Evolutionary conservation across 164 flowering plant genomes (phyloP).

Genomic region (Aristolochia contorta): DNA sequence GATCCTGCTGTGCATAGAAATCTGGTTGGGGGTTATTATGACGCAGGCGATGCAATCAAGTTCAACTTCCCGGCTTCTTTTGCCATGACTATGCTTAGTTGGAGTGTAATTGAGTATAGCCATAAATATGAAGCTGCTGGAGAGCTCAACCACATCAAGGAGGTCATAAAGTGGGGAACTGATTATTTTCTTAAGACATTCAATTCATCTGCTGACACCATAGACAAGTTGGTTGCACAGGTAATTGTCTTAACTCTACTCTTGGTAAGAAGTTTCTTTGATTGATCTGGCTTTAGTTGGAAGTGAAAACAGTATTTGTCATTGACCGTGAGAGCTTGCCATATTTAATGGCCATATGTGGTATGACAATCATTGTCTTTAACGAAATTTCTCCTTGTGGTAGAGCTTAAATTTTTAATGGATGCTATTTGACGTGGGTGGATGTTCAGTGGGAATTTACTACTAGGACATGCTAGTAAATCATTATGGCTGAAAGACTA

Average conservation of each 20-base stretch:
- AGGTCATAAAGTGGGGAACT: slow-evolving; percentile 83
- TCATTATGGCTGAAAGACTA: too few species aligned
- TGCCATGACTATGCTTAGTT: slow-evolving; percentile 89
- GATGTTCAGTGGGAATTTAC: too few species aligned
- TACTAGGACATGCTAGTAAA: too few species aligned
- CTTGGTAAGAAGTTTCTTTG: too few species aligned
- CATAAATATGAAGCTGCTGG: slow-evolving; percentile 86
- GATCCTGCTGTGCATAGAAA: slow-evolving; percentile 32
- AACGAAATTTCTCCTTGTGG: too few species aligned
- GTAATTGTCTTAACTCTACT: slow-evolving; percentile 18
- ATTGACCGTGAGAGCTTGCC: too few species aligned
- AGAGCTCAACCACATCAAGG: slow-evolving; percentile 80
- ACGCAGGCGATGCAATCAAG: slow-evolving; percentile 95
- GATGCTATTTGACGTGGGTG: too few species aligned
- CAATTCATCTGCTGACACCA: slow-evolving; percentile 66
- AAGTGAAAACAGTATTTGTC: too few species aligned
- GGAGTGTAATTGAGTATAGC: slow-evolving; percentile 94
- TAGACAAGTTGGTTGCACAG: slow-evolving; percentile 54
- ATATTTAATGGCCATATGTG: too few species aligned
- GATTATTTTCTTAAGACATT: slow-evolving; percentile 92
- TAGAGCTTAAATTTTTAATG: too few species aligned
- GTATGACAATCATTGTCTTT: too few species aligned
- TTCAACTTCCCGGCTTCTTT: slow-evolving; percentile 80
- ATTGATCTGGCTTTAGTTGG: too few species aligned
- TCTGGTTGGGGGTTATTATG: slow-evolving; percentile 88